These are phyloP conservation scores for Sugiyamaella japonica DNA, from an alignment of 1,139 yeast genomes.

Conservation along the genomic window DNA sequence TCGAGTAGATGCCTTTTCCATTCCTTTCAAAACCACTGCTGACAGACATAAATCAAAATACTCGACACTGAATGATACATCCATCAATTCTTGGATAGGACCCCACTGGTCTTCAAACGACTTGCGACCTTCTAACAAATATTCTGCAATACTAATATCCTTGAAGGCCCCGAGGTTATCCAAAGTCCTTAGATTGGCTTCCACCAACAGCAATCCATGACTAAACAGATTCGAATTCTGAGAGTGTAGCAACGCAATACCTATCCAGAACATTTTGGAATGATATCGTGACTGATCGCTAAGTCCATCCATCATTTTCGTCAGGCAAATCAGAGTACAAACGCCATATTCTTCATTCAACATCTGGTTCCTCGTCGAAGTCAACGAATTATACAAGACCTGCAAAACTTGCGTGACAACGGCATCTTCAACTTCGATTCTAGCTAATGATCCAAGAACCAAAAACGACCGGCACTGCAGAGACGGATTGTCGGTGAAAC, in stretches of 20 bases:
- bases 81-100: slow-evolving; percentile 50
- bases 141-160: slow-evolving; percentile 28
- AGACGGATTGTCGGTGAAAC: slow-evolving; percentile 58
- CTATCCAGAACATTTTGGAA: slow-evolving; percentile 68
- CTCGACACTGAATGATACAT: slow-evolving; percentile 43
- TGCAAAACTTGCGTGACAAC: slow-evolving; percentile 52
- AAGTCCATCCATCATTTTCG: slow-evolving; percentile 65
- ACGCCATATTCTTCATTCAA: slow-evolving; percentile 39
- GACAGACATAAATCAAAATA: slow-evolving; percentile 60
- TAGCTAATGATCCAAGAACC: slow-evolving; percentile 69
- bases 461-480: slow-evolving; percentile 73
- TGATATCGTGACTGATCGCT: slow-evolving; percentile 55
- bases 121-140: slow-evolving; percentile 45
- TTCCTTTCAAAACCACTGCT: slow-evolving; percentile 58
- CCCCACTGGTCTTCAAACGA: slow-evolving; percentile 48
- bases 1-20: slow-evolving; percentile 61
- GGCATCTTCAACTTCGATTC: slow-evolving; percentile 61
- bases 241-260: slow-evolving; percentile 43
- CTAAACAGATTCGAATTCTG: slow-evolving; percentile 28
- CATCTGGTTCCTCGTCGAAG: slow-evolving; percentile 38
- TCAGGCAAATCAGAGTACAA: slow-evolving; percentile 45
- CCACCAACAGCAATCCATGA: slow-evolving; percentile 33
- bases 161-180: slow-evolving; percentile 36
- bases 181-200: slow-evolving; percentile 32
- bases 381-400: slow-evolving; percentile 36